A percentile compares a stretch with the other conserved stretches of the same genome.
These are phyloP conservation scores for Cymbopogon flexuosus DNA, from an alignment of 202 grass and related monocot species.

Conservation along the genomic window DNA sequence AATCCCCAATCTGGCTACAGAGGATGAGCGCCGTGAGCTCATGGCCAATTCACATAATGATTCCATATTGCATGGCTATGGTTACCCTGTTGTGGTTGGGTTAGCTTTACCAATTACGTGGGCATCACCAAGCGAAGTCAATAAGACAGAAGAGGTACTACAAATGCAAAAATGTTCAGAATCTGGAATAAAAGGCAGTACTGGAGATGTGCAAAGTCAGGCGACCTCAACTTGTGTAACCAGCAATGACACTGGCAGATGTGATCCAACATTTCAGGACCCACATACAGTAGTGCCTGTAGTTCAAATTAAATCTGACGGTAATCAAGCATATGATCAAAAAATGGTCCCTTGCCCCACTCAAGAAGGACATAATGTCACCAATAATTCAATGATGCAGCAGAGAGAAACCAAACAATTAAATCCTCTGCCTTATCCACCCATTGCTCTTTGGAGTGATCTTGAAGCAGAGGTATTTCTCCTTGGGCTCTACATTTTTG, in stretches of 20 bases:
- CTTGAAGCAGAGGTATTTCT: conserved; percentile 56
- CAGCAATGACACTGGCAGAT: conserved; percentile 20
- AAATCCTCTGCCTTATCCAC: conserved; percentile 52
- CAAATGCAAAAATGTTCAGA: conserved; percentile 16
- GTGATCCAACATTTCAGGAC: conserved; percentile 28
- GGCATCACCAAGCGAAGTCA: conserved; percentile 27
- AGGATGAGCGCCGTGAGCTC: conserved; percentile 31
- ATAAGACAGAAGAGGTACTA: conserved; percentile 32
- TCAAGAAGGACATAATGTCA: conserved; percentile 18
- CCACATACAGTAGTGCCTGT: conserved; percentile 8
- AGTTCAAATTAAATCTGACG: conserved; percentile 23
- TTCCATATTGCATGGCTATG: conserved; percentile 27
- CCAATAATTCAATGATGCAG: conserved; percentile 9
- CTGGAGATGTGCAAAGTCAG: conserved; percentile 18
- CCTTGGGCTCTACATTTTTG: conserved; percentile 91
- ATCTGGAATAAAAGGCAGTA: conserved; percentile 19
- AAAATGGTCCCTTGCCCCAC: conserved; percentile 21
- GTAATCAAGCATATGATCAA: conserved; percentile 12
- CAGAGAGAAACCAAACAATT: conserved; percentile 30
- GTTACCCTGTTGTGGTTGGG: conserved; percentile 43
- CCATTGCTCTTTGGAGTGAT: conserved; percentile 52
- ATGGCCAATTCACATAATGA: conserved; percentile 20
- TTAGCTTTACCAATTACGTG: conserved; percentile 64
- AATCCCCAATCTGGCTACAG: conserved; percentile 49
- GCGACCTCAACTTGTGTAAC: conserved; percentile 26